Percentiles rank a stretch among this genome's conserved stretches.
These are phyloP conservation scores for Maudiozyma saulgeensis DNA, from an alignment of 805 yeast species.

Conservation along the genomic window DNA sequence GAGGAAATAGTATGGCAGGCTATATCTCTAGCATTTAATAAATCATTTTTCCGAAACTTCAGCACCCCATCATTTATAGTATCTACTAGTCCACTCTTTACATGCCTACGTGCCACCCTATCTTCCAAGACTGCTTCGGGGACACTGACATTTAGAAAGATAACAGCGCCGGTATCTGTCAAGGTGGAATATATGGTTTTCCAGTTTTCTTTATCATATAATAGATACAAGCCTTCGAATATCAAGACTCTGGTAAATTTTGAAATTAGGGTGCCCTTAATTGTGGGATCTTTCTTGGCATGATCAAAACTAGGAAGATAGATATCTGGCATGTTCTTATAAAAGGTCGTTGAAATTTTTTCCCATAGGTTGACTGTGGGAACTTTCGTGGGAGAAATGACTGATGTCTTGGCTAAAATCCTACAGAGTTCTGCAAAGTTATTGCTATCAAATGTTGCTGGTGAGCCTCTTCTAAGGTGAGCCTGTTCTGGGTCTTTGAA, in stretches of 20 bases:
- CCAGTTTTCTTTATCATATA: constrained; percentile 56
- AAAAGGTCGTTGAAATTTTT: constrained; percentile 14
- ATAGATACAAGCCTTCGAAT: constrained; percentile 69
- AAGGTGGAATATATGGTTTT: constrained; percentile 11
- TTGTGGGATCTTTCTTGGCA: constrained; percentile 59
- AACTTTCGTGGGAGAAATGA: constrained; percentile 11
- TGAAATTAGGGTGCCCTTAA: constrained; percentile 38
- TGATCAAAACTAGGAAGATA: constrained; percentile 70
- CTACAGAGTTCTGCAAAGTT: constrained; percentile 24
- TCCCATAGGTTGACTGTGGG: constrained; percentile 6
- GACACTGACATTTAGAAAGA: constrained; percentile 45
- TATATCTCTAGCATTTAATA: constrained; percentile 46
- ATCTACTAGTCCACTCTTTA: constrained; percentile 43
- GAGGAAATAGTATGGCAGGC: constrained; percentile 11
- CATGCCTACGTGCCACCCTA: constrained; percentile 61
- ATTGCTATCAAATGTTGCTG: constrained; percentile 69
- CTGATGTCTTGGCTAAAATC: constrained; percentile 13
- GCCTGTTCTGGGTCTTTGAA: constrained; percentile 52
- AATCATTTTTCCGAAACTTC: constrained; percentile 48
- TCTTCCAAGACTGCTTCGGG: constrained; percentile 37
- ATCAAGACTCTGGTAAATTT: constrained; percentile 46
- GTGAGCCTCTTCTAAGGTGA: constrained; percentile 66
- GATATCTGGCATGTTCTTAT: constrained; percentile 29
- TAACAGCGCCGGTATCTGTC: constrained; percentile 23
- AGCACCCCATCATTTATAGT: constrained; percentile 41